Conservation (phyloP, 257 asterid species). For the Handroanthus guayacan region DNA sequence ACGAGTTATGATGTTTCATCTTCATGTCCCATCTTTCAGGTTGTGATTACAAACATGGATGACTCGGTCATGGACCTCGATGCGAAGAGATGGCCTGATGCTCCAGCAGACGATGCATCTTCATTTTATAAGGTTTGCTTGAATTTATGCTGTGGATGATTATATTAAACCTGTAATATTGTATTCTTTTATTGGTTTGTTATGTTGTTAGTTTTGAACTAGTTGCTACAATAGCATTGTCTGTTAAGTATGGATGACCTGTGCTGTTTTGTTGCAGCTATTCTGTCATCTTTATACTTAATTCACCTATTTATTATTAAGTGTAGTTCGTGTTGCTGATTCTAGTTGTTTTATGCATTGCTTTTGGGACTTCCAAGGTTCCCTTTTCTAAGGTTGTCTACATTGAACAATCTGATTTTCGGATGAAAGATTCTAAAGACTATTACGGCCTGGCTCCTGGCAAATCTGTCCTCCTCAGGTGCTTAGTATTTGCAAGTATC, state of each 20-base stretch:
- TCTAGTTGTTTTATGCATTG: conserved; percentile 32
- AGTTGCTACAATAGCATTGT: background rate
- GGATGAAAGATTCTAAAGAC: conserved; percentile 89
- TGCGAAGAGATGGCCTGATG: conserved; percentile 87
- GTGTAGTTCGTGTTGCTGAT: conserved; percentile 19
- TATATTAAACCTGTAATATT: background rate
- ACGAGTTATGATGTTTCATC: background rate
- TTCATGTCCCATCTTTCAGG: conserved; percentile 44
- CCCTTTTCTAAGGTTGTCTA: conserved; percentile 89
- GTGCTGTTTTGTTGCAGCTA: background rate
- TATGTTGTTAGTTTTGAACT: background rate
- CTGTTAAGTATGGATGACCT: background rate
- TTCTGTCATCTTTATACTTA: background rate
- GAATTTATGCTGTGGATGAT: background rate
- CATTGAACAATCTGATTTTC: conserved; percentile 84
- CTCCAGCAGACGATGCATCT: conserved; percentile 55
- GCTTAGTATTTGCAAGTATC: conserved; percentile 14
- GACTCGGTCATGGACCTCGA: conserved; percentile 58
- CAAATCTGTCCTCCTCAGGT: conserved; percentile 92
- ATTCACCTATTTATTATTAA: conserved; percentile 4
- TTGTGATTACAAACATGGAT: conserved; percentile 67
- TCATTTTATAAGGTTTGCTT: conserved; percentile 59
- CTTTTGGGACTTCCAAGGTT: conserved; percentile 51
- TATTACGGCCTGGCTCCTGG: conserved; percentile 98
- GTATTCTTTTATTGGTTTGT: background rate